Evolutionary conservation across 2,329 filamentous ascomycete genomes (phyloP).

Genomic region (Fragosphaeria purpurea): DNA sequence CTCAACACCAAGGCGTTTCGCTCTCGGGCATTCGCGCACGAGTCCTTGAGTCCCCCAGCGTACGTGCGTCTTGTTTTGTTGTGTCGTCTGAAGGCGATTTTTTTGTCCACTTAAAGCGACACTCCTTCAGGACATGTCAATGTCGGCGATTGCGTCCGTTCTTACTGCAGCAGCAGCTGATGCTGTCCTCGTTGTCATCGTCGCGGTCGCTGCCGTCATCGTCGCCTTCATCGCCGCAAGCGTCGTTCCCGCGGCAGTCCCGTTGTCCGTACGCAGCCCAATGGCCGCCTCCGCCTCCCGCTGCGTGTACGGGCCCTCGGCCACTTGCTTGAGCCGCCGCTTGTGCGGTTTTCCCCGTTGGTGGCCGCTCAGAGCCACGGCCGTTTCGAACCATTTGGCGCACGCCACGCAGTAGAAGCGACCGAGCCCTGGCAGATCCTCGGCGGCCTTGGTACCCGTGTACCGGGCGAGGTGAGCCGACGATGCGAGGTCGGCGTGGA

Average conservation of each 20-base stretch:
- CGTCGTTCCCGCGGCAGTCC: slow-evolving; percentile 3
- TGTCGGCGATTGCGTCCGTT: no score
- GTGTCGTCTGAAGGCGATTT: no score
- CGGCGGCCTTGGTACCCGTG: slow-evolving; percentile 66
- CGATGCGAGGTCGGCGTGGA: slow-evolving; percentile 70
- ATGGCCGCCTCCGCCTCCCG: slow-evolving; percentile 74
- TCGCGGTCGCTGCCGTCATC: no score
- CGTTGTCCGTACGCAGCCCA: slow-evolving; percentile 30
- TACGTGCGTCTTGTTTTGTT: no score
- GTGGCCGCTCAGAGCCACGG: slow-evolving; percentile 65
- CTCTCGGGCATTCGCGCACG: no score
- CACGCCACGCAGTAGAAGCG: slow-evolving; percentile 85
- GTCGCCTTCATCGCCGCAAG: no score
- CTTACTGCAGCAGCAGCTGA: no score
- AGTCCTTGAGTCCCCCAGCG: no score
- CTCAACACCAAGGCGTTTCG: no score
- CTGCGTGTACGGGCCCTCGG: slow-evolving; percentile 77
- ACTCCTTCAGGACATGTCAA: no score
- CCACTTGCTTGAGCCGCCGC: slow-evolving; percentile 78
- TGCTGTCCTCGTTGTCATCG: no score
- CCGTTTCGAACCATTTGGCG: slow-evolving; percentile 91
- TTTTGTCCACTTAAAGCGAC: no score
- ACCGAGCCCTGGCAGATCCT: slow-evolving; percentile 83
- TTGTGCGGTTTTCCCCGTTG: slow-evolving; percentile 86
- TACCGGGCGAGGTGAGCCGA: slow-evolving; percentile 72